Evolutionary conservation across 768 basidiomycete species (phyloP).

Genomic region (Russula olivacea): DNA sequence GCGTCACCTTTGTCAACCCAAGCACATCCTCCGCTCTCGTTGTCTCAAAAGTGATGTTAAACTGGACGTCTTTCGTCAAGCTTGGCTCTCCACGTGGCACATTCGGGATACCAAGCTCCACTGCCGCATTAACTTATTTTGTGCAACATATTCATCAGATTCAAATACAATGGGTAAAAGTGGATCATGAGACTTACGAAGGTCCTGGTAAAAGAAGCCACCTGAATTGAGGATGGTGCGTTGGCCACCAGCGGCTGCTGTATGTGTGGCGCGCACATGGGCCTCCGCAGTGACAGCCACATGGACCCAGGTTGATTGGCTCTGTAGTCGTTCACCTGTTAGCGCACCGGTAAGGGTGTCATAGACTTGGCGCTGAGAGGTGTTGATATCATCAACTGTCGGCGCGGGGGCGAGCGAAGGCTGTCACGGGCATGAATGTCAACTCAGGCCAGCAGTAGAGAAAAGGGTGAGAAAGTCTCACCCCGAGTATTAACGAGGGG

Average conservation of each 20-base stretch:
- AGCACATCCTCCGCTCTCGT: slow-evolving; percentile 11
- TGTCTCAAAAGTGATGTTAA: neutral
- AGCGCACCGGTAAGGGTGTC: slow-evolving; percentile 7
- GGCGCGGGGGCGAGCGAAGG: slow-evolving; percentile 29
- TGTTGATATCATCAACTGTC: slow-evolving; percentile 16
- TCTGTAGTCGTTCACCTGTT: neutral
- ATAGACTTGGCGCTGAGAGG: slow-evolving; percentile 17
- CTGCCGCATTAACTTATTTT: slow-evolving; percentile 7
- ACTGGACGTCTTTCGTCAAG: neutral
- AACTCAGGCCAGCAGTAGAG: neutral
- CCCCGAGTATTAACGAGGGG: slow-evolving; percentile 39
- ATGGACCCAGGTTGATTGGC: slow-evolving; percentile 8
- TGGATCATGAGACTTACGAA: neutral
- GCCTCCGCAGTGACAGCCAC: slow-evolving; percentile 7
- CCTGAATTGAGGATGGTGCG: slow-evolving; percentile 13
- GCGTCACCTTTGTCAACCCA: neutral
- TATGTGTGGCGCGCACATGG: slow-evolving; percentile 9
- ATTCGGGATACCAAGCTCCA: slow-evolving; percentile 10
- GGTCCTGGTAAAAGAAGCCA: slow-evolving; percentile 8
- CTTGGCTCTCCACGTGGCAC: slow-evolving; percentile 13
- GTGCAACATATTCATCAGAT: neutral
- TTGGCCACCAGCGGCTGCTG: slow-evolving; percentile 9
- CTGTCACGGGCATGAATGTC: slow-evolving; percentile 13
- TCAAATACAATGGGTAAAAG: too few relatives aligned
- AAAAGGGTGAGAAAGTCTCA: neutral